Percentiles rank a stretch among this genome's conserved stretches.
Evolutionary conservation across 306 rosid species (phyloP).

Genomic region (Casuarina cunninghamiana): DNA sequence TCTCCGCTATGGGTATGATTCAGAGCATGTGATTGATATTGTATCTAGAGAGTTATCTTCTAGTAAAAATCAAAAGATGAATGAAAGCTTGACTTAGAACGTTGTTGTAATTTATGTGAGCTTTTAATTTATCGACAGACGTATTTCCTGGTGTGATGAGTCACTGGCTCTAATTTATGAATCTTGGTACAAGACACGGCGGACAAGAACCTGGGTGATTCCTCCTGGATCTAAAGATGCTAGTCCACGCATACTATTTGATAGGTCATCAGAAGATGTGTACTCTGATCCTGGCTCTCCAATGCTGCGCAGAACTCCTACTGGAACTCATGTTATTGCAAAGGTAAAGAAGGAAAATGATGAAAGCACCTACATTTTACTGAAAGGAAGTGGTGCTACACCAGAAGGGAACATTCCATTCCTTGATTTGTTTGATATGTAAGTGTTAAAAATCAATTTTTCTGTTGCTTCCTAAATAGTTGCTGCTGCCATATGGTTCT

Average conservation of each 20-base stretch:
- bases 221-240: constrained; percentile 74
- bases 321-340: constrained; percentile 82
- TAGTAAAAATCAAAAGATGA: not conserved
- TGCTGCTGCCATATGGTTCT: constrained; percentile 29
- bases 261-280: constrained; percentile 97
- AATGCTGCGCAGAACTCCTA: constrained; percentile 83
- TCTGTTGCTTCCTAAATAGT: constrained; percentile 10
- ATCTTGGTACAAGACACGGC: constrained; percentile 95
- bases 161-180: constrained; percentile 87
- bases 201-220: constrained; percentile 74
- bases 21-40: constrained; percentile 11
- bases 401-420: constrained; percentile 95
- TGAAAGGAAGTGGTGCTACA: constrained; percentile 92
- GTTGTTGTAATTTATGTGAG: constrained; percentile 5
- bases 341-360: constrained; percentile 64
- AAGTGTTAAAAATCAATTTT: constrained; percentile 39
- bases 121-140: constrained; percentile 55
- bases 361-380: constrained; percentile 61
- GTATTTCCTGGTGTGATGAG: constrained; percentile 95
- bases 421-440: constrained; percentile 96
- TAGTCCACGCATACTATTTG: constrained; percentile 77
- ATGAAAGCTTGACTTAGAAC: constrained; percentile 13
- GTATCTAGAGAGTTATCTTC: not conserved
- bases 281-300: constrained; percentile 99
- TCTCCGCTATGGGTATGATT: constrained; percentile 90